These are phyloP conservation scores for Phytophthora sp. DNA, from an alignment of 352 stramenopile species.

Conservation along the genomic window DNA sequence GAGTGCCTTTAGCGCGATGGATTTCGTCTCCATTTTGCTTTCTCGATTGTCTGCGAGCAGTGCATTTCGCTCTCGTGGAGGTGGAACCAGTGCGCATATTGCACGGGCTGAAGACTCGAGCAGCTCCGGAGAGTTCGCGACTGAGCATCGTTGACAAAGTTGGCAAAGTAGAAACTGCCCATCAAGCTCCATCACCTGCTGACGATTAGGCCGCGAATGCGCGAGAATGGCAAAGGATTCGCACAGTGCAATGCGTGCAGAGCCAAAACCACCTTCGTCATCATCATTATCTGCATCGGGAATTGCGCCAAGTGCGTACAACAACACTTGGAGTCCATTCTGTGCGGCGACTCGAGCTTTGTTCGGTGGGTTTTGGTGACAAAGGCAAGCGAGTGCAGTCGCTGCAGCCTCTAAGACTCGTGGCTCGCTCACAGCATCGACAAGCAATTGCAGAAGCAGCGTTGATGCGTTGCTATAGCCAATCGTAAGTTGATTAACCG, in stretches of 20 bases:
- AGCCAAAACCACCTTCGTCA: constrained; percentile 43
- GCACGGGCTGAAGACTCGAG: constrained; percentile 55
- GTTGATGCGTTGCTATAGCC: constrained; percentile 75
- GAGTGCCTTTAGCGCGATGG: constrained; percentile 48
- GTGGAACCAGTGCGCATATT: constrained; percentile 58
- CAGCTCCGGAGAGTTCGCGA: constrained; percentile 32
- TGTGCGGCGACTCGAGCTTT: constrained; percentile 64
- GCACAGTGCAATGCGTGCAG: constrained; percentile 52
- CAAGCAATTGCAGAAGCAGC: constrained; percentile 62
- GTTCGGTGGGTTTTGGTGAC: constrained; percentile 69
- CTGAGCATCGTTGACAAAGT: constrained; percentile 48
- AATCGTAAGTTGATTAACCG: constrained; percentile 77
- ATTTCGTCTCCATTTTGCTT: constrained; percentile 63
- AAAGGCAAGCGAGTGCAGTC: constrained; percentile 59
- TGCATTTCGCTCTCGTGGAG: constrained; percentile 41
- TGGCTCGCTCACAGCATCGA: constrained; percentile 53
- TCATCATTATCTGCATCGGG: constrained; percentile 22
- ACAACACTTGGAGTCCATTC: constrained; percentile 73
- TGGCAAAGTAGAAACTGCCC: constrained; percentile 61
- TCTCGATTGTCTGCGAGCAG: constrained; percentile 58
- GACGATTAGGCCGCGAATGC: constrained; percentile 46
- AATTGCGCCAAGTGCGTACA: constrained; percentile 58
- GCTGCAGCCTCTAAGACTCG: constrained; percentile 55
- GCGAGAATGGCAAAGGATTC: constrained; percentile 62
- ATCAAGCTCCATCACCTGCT: constrained; percentile 63